Evolutionary conservation across 164 flowering plant genomes (phyloP), one percentile per base, ranked within the genome.

Genomic region (Hamamelis virginiana): DNA sequence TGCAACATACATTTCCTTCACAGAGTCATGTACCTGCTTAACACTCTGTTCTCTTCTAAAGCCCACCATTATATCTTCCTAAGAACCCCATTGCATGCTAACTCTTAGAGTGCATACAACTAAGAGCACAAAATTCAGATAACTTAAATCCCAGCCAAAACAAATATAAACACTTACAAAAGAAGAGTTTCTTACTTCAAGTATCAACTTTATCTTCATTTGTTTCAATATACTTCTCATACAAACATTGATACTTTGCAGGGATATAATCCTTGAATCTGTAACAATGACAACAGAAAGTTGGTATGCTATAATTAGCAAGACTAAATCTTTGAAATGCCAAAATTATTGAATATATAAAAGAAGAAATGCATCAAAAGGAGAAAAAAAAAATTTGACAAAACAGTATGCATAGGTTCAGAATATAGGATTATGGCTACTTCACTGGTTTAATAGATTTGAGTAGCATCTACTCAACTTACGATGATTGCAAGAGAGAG

Each of bases 231-330:
- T 76, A 82, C 66, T 88, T 77, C 74, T 92, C 97, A 70, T 92
- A 95, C 60, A 87, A 53, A 45, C 84, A 71, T 11, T 64, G 97
- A 75, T 86, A 86, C 76, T 89, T 89, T 12, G 78, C 87, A n/a
- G 97, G 98, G 47, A 95, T 77, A 76, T 74, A 92, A 72, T 92
- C 94, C 85, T 87, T 92, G 79, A 95, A 95, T 62, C 98, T 92
- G 97, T 65, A 72, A 74, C 19, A 62, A 63, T 47, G 52, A 68
- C 51, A 65, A 70, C 21, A 63, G 11, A 64, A 45, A 21, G 18
- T 8, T 12, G 16, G 23, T 16, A 48, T 21, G 10, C 21, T 64
- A 9, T 62, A 5, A 62, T 48, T 65, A 11, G 25, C 57, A 23
- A 65, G 22, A 65, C 50, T 9, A 27, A 15, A 1, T 63, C 9